Percentiles rank a stretch among this genome's conserved stretches.
Evolutionary conservation across 495 filamentous ascomycete species (phyloP).

Genomic region (Hypoxylon crocopeplum): DNA sequence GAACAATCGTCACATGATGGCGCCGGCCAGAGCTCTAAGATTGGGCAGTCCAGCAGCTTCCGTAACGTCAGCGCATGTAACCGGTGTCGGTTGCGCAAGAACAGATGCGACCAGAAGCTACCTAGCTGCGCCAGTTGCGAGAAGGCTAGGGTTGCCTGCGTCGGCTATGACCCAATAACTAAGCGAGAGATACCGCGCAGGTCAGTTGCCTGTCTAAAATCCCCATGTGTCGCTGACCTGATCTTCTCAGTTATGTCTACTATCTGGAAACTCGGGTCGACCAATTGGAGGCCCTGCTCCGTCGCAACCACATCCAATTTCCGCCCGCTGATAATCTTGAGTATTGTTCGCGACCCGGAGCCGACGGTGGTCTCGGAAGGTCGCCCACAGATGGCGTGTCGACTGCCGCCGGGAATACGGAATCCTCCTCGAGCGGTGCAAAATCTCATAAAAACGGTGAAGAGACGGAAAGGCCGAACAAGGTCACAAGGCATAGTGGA

Average conservation of each 20-base stretch:
- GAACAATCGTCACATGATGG: conserved; percentile 46
- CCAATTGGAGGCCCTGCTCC: conserved; percentile 81
- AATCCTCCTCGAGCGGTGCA: conserved; percentile 28
- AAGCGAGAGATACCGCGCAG: conserved; percentile 91
- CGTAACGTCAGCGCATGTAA: conserved; percentile 96
- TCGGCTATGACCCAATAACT: conserved; percentile 94
- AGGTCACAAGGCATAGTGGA: conserved; percentile 79
- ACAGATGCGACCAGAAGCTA: conserved; percentile 90
- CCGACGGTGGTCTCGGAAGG: conserved; percentile 50
- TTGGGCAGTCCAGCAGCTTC: conserved; percentile 66
- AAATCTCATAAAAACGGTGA: conserved; percentile 57
- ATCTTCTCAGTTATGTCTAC: conserved; percentile 78
- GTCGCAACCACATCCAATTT: conserved; percentile 72
- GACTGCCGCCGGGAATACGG: conserved; percentile 31
- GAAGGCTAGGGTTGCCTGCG: conserved; percentile 86
- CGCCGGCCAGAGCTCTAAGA: conserved; percentile 41
- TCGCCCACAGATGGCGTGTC: conserved; percentile 50
- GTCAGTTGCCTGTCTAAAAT: conserved; percentile 47
- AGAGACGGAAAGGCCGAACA: conserved; percentile 69
- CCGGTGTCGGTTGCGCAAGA: conserved; percentile 89
- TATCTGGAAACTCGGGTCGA: conserved; percentile 87
- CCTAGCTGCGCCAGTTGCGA: conserved; percentile 90
- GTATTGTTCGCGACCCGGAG: conserved; percentile 63
- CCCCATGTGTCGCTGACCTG: not conserved
- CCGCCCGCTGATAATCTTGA: conserved; percentile 80